Evolutionary conservation across 306 rosid species (phyloP), one percentile per base, ranked within the genome.

Genomic region (Casuarina cunninghamiana): DNA sequence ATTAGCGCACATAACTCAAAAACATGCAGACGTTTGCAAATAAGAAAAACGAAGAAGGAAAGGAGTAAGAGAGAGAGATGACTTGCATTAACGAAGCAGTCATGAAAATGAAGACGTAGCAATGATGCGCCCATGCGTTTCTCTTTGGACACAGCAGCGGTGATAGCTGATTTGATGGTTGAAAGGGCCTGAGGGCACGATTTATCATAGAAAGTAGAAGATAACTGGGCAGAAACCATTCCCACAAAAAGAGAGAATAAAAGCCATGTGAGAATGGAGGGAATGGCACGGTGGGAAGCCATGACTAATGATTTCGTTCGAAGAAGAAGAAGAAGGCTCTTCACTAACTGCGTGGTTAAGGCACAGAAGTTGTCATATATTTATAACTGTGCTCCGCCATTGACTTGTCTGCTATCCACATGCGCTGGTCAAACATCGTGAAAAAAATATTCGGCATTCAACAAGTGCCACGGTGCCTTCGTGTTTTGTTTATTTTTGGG

Each of bases 101-200:
- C 97, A 68, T 92, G 97, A 78, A 92, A 92, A 73, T 92, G 97
- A 75, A 92, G 97, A 61, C 97, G 97, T 0, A 92, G 97, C 21
- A 92, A 63, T 15, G 96, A 92, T 0, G 97, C 97, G 0, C 97
- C 97, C 97, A 92, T 92, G 75, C 97, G 97, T 72, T 63, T 37
- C 68, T 92, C 97, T 0, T n/a, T 84, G 9, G 10, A 53, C 0
- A 92, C 88, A 4, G 96, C 93, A 38, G 87, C 41, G 32, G 0
- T 0, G 2, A 90, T 85, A 10, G 75, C 87, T 0, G 81, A 10
- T 32, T 54, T 83, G 50, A 92, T 90, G 86, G 85, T 83, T 63
- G 91, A 71, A 72, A 92, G 89, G 10, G 81, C 95, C 2, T 32
- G 73, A 15, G 97, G 97, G 17, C 97, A 92, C 0, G 84, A 83